Evolutionary conservation across 2,329 filamentous ascomycete species (phyloP).

Genomic region (Lecanicillium sp.): DNA sequence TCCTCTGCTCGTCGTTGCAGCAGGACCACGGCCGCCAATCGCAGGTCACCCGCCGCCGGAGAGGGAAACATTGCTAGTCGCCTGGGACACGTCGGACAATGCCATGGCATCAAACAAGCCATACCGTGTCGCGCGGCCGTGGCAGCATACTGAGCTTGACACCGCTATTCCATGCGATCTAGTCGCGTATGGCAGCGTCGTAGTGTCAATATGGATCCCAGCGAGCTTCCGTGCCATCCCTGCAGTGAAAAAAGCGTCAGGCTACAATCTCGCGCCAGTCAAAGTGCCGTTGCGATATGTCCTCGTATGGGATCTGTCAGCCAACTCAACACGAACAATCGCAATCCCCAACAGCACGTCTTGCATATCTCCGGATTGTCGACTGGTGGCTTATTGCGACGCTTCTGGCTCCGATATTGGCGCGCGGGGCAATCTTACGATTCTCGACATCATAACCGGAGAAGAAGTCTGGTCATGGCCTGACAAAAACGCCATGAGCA

Average conservation of each 20-base stretch:
- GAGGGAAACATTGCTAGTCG: conserved; percentile 27
- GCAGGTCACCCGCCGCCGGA: conserved; percentile 27
- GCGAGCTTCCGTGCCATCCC: conserved; percentile 25
- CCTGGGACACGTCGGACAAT: conserved; percentile 27
- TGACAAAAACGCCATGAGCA: conserved; percentile 19
- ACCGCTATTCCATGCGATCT: conserved; percentile 29
- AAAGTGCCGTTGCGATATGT: conserved; percentile 25
- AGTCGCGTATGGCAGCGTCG: conserved; percentile 27
- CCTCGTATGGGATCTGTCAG: conserved; percentile 31
- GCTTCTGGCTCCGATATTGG: conserved; percentile 22
- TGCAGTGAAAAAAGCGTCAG: conserved; percentile 14
- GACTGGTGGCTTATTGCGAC: conserved; percentile 31
- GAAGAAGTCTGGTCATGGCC: conserved; percentile 30
- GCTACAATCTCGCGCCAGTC: conserved; percentile 25
- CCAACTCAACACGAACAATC: conserved; percentile 27
- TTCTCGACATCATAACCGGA: conserved; percentile 29
- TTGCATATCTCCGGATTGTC: conserved; percentile 31
- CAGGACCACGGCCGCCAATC: conserved; percentile 29
- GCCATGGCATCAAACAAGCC: conserved; percentile 19
- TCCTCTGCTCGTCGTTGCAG: conserved; percentile 28
- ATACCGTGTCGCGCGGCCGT: conserved; percentile 26
- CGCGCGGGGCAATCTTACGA: conserved; percentile 23
- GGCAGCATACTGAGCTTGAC: conserved; percentile 29
- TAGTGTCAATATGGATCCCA: conserved; percentile 32
- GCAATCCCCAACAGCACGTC: conserved; percentile 29